A percentile compares a stretch with the other conserved stretches of the same genome.
These are phyloP conservation scores for Berberis thunbergii DNA, from an alignment of 164 flowering plant species.

Conservation along the genomic window DNA sequence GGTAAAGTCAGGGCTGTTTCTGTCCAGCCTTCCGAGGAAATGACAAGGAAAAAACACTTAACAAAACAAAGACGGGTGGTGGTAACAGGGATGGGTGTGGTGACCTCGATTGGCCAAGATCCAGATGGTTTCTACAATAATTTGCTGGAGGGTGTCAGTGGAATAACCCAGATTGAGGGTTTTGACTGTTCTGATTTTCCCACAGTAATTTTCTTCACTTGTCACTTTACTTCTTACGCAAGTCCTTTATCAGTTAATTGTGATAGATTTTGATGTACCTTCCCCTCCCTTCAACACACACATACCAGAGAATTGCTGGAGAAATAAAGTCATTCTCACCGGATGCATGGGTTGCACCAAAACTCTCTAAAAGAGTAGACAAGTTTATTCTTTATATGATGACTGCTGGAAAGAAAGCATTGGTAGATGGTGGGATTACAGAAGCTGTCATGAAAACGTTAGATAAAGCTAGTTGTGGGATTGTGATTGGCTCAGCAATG, in stretches of 20 bases:
- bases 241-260: neutral
- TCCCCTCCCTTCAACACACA: constrained; percentile 2
- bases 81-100: constrained; percentile 95
- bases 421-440: constrained; percentile 81
- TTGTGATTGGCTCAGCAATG: constrained; percentile 93
- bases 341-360: constrained; percentile 94
- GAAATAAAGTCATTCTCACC: constrained; percentile 90
- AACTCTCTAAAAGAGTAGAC: constrained; percentile 83
- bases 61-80: constrained; percentile 84
- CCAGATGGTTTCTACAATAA: constrained; percentile 80
- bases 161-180: constrained; percentile 81
- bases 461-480: constrained; percentile 76
- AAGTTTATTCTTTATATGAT: constrained; percentile 95
- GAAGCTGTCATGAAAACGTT: constrained; percentile 62
- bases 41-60: constrained; percentile 37
- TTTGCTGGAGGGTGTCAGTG: constrained; percentile 93
- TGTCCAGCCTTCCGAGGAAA: constrained; percentile 50
- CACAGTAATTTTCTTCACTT: constrained; percentile 36
- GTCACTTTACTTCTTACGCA: neutral
- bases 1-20: constrained; percentile 70
- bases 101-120: constrained; percentile 78
- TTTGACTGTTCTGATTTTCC: constrained; percentile 87
- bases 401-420: constrained; percentile 94
- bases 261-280: constrained; percentile 6
- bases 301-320: constrained; percentile 80